Base-by-base conservation (phyloP, 495 filamentous ascomycete genomes). In the Neurospora cerealis region DNA sequence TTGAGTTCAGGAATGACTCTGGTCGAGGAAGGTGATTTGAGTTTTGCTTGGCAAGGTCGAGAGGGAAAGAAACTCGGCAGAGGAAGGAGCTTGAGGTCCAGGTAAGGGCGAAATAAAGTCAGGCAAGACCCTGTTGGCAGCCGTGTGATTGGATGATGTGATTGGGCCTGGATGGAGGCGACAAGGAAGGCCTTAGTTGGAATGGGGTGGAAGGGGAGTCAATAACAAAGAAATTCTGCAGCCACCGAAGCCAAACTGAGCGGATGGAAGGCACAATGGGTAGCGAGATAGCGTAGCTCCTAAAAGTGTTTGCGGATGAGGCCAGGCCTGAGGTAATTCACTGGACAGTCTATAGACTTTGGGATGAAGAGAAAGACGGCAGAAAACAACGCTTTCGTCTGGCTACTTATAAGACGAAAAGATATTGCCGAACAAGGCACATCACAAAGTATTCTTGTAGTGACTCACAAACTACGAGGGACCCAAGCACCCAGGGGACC, bases 211-310 rank as follows among this genome's bases (percentile, higher is more conserved):
- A 62, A 62, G 24, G 54, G 41, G 48, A 34, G 70, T 72, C 70
- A n/a, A 60, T 46, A 72, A 72, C 70, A 72, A 72, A 72, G 70
- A 72, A 72, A 72, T 60, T 34, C 39, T 72, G 40, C 24, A 72
- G 38, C 70, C 70, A 71, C 37, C 37, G 28, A 66, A 66, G 54
- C 54, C 54, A 66, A 66, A 28, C 15, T 66, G 54, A 66, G 54
- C 24, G 15, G 54, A 66, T 32, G 54, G 54, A 66, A 66, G 54
- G 28, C 54, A 66, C 54, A 66, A 66, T 36, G 13, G 13, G 28
- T 34, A 66, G 15, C 15, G 24, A 32, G 54, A 15, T 66, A 66
- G 54, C 15, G 54, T 34, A 66, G 28, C 15, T 66, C 32, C 13
- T 66, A 17, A 17, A 66, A 66, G 54, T 19, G 54, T 34, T 62